Conservation (phyloP, 2,329 filamentous ascomycete genomes). For the Ceratocystiopsis brevicomis region DNA sequence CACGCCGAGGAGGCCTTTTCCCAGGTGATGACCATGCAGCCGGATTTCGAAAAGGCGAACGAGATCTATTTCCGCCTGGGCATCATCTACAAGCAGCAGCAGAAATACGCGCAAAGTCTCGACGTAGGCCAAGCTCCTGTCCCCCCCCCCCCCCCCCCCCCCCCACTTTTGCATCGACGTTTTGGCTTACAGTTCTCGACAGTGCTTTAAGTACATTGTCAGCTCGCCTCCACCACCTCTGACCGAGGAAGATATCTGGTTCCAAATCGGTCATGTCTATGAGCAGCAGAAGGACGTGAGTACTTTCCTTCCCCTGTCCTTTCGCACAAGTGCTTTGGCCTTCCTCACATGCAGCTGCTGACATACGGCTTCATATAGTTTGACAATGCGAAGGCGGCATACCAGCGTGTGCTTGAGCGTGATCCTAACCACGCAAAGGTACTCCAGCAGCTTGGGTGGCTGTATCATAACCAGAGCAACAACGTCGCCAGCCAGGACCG, state of each 20-base stretch:
- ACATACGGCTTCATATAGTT: constrained; percentile 37
- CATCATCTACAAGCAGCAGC: constrained; percentile 99
- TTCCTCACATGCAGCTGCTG: constrained; percentile 14
- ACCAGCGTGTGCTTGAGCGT: constrained; percentile 79
- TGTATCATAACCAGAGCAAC: constrained; percentile 89
- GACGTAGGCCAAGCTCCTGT: constrained; percentile 44
- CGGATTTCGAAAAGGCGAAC: constrained; percentile 94
- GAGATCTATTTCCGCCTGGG: constrained; percentile 96
- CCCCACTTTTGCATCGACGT: constrained; percentile 4
- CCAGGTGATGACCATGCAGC: constrained; percentile 97
- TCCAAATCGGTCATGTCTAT: constrained; percentile 96
- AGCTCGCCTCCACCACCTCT: constrained; percentile 77
- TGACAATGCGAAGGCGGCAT: constrained; percentile 79
- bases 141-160: too few species aligned
- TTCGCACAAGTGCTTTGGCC: not conserved
- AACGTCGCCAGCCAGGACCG: constrained; percentile 85
- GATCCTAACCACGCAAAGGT: constrained; percentile 97
- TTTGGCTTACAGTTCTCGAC: constrained; percentile 10
- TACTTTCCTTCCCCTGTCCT: constrained; percentile 8
- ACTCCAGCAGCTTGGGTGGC: constrained; percentile 89
- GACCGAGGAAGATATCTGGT: constrained; percentile 98
- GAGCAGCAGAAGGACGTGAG: constrained; percentile 97
- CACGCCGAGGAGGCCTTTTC: constrained; percentile 97
- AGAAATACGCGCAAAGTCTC: constrained; percentile 79
- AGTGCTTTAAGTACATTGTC: constrained; percentile 99